Evolutionary conservation across 148 eudicot species (phyloP).

Genomic region (Amaranthus hypochondriacus): DNA sequence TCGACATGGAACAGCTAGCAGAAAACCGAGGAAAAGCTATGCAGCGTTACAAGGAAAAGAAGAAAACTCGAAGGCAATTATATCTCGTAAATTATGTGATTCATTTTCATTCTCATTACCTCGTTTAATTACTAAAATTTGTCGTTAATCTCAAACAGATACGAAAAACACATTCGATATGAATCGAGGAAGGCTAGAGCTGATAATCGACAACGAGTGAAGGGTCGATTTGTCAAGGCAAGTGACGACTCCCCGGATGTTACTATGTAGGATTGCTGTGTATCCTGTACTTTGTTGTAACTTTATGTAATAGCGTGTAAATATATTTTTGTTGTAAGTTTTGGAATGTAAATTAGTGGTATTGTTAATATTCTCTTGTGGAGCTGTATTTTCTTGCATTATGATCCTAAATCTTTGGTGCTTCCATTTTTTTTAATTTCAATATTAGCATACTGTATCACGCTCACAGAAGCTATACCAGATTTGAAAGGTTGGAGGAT

Average conservation of each 20-base stretch:
- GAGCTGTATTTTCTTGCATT: no score
- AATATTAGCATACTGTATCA: no score
- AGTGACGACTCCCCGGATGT: constrained; percentile 2
- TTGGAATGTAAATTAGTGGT: no score
- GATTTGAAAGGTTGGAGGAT: no score
- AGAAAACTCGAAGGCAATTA: constrained; percentile 29
- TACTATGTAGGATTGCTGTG: no score
- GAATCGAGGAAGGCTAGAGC: constrained; percentile 36
- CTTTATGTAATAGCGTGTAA: no score
- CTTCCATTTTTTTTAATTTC: no score
- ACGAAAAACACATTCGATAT: constrained; percentile 29
- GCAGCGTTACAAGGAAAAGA: constrained; percentile 34
- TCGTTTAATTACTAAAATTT: background rate
- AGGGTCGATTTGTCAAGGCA: constrained; percentile 31
- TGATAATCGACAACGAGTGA: constrained; percentile 28
- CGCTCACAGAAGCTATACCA: no score
- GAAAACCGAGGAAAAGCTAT: constrained; percentile 33
- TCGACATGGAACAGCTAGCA: constrained; percentile 27
- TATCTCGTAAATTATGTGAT: background rate
- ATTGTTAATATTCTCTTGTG: no score
- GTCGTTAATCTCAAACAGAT: constrained; percentile 17
- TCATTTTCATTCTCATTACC: background rate
- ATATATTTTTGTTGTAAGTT: no score
- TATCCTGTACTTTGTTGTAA: no score
- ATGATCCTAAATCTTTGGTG: no score